A percentile compares a stretch with the other conserved stretches of the same genome.
These are phyloP conservation scores for Colletotrichum lindemuthianum DNA, from an alignment of 2,329 filamentous ascomycete species.

Conservation along the genomic window DNA sequence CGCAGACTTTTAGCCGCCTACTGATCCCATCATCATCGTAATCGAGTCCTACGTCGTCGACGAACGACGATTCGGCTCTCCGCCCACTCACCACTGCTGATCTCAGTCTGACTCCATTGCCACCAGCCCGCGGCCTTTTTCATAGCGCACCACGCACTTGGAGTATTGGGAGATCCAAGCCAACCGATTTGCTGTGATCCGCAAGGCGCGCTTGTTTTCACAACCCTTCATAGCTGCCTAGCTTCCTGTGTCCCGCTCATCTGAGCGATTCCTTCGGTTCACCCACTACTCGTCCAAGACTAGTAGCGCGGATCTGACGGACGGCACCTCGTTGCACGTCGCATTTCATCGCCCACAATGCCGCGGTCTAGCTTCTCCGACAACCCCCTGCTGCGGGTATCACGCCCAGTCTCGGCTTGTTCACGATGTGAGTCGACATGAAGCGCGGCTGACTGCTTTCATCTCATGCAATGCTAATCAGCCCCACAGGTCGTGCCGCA, in stretches of 20 bases:
- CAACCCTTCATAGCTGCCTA: not conserved
- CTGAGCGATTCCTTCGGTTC: not conserved
- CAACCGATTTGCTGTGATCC: too few relatives aligned
- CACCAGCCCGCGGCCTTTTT: not conserved
- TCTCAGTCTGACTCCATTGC: slow-evolving; percentile 1
- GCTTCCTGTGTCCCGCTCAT: not conserved
- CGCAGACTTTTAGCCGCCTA: slow-evolving; percentile 23
- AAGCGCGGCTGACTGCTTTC: slow-evolving; percentile 32
- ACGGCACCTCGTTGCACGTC: slow-evolving; percentile 24
- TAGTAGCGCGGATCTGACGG: slow-evolving; percentile 16
- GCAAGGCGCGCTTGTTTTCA: too few relatives aligned
- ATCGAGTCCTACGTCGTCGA: slow-evolving; percentile 1
- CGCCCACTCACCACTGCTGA: slow-evolving; percentile 2
- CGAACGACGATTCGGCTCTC: slow-evolving; percentile 7
- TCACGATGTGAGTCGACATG: slow-evolving; percentile 69
- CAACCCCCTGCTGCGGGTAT: slow-evolving; percentile 75
- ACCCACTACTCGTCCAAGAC: not conserved
- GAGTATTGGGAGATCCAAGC: too few relatives aligned
- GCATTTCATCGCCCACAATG: slow-evolving; percentile 44
- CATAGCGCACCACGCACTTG: not conserved
- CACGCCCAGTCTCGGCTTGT: slow-evolving; percentile 82
- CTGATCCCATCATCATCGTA: slow-evolving; percentile 9
- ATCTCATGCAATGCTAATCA: slow-evolving; percentile 33
- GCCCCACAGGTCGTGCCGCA: slow-evolving; percentile 73
- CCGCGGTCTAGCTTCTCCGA: slow-evolving; percentile 60